A percentile compares a stretch with the other conserved stretches of the same genome.
Evolutionary conservation across 305 asterid genomes (phyloP).

Genomic region (Plantago coronopus): DNA sequence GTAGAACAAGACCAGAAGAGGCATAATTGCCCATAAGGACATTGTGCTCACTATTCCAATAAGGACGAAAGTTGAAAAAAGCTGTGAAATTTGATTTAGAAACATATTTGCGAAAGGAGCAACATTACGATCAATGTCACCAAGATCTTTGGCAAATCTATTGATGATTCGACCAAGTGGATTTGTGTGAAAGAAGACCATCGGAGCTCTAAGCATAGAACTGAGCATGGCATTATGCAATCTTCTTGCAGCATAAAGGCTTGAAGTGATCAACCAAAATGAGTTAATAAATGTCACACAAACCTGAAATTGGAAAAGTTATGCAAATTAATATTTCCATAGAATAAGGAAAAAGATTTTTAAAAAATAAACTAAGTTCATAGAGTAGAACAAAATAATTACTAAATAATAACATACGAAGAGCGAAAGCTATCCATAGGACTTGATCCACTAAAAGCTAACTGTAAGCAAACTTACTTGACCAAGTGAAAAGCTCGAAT

Average conservation of each 20-base stretch:
- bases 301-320: constrained; percentile 49
- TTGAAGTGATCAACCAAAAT: constrained; percentile 87
- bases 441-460: background rate
- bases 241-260: constrained; percentile 82
- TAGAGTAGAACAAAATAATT: constrained; percentile 9
- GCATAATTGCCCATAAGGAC: constrained; percentile 95
- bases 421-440: background rate
- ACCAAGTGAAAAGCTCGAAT: constrained; percentile 69
- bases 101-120: constrained; percentile 81
- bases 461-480: constrained; percentile 52
- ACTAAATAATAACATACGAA: constrained; percentile 1
- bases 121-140: constrained; percentile 87
- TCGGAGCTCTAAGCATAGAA: constrained; percentile 88
- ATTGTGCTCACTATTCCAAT: constrained; percentile 91
- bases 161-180: constrained; percentile 96
- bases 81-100: constrained; percentile 74
- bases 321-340: constrained; percentile 18
- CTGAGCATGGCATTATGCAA: constrained; percentile 76
- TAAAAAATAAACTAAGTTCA: constrained; percentile 7
- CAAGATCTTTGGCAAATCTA: constrained; percentile 90
- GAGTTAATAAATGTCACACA: constrained; percentile 65
- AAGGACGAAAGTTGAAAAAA: constrained; percentile 79
- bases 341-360: constrained; percentile 16
- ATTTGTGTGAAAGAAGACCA: constrained; percentile 95
- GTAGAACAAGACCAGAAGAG: constrained; percentile 83